Evolutionary conservation across 2,329 filamentous ascomycete genomes (phyloP).

Genomic region (Fusarium brevicatenulatum): DNA sequence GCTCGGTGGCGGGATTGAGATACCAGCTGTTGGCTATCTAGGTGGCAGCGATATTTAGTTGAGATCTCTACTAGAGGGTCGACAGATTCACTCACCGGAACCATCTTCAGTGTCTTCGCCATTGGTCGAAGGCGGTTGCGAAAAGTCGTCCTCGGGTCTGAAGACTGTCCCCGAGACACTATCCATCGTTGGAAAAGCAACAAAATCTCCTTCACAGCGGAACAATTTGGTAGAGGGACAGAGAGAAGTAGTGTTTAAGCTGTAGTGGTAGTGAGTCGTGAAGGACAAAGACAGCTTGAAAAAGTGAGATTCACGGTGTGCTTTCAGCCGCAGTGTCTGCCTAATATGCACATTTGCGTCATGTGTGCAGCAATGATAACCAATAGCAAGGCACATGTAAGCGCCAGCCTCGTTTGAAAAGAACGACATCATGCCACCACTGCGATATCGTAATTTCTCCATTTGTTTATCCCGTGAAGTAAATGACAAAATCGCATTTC

Average conservation of each 20-base stretch:
- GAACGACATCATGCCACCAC: neutral
- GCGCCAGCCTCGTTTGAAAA: neutral
- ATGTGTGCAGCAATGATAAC: neutral
- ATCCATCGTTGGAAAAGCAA: neutral
- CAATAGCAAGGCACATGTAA: neutral
- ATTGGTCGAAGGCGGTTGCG: accelerated
- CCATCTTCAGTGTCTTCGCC: neutral
- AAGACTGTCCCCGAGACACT: accelerated
- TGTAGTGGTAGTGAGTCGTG: accelerated
- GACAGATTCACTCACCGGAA: accelerated
- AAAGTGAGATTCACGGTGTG: accelerated
- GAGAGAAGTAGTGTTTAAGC: too few species aligned
- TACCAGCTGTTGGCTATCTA: accelerated
- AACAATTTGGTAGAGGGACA: too few species aligned
- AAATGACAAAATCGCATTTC: accelerated
- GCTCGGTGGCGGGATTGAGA: neutral
- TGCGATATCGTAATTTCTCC: accelerated
- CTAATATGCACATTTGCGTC: neutral
- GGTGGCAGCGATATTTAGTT: accelerated
- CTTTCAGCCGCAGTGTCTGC: neutral
- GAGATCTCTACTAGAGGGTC: accelerated
- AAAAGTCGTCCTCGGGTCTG: accelerated
- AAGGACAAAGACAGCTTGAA: accelerated
- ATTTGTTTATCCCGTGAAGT: accelerated
- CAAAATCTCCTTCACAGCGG: too few species aligned